Percentiles rank a stretch among this genome's conserved stretches.
phyloP scores from a whole-genome alignment of 257 asterid species.

The Fraxinus pennsylvanica region DNA sequence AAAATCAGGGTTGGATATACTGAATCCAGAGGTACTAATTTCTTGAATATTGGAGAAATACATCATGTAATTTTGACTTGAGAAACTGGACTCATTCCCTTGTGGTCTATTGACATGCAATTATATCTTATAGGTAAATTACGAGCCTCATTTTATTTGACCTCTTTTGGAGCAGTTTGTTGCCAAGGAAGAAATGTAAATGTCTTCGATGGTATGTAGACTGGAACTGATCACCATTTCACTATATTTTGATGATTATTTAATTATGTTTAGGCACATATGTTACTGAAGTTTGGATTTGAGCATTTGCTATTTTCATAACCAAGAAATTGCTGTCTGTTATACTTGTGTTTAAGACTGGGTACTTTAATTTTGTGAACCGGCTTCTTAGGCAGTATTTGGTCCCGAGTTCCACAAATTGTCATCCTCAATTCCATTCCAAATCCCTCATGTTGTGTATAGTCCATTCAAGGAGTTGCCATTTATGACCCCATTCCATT shows the following conservation, averaged over 20 bases:
- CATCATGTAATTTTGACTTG: not conserved
- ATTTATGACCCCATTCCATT: not conserved
- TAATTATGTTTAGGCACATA: not conserved
- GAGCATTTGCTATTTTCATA: not conserved
- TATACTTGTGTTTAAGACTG: not conserved
- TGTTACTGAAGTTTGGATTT: not conserved
- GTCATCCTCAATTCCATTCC: not conserved
- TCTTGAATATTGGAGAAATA: slow-evolving; percentile 9
- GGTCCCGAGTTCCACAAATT: not conserved
- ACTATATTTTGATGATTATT: not conserved
- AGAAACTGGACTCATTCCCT: not conserved
- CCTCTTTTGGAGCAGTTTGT: slow-evolving; percentile 64
- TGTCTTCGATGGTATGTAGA: slow-evolving; percentile 57
- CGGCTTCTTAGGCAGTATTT: not conserved
- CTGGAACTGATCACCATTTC: not conserved
- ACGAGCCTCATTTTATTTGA: slow-evolving; percentile 55
- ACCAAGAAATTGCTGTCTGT: not conserved
- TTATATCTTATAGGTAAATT: slow-evolving; percentile 54
- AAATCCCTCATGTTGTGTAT: not conserved
- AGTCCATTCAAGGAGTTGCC: not conserved
- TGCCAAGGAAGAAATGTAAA: slow-evolving; percentile 61
- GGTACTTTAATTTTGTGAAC: not conserved
- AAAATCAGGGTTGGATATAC: slow-evolving; percentile 75
- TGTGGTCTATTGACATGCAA: not conserved
- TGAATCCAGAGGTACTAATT: slow-evolving; percentile 70